A percentile compares a stretch with the other conserved stretches of the same genome.
phyloP scores from a whole-genome alignment of 2,329 filamentous ascomycete genomes.

The Colletotrichum sp. region DNA sequence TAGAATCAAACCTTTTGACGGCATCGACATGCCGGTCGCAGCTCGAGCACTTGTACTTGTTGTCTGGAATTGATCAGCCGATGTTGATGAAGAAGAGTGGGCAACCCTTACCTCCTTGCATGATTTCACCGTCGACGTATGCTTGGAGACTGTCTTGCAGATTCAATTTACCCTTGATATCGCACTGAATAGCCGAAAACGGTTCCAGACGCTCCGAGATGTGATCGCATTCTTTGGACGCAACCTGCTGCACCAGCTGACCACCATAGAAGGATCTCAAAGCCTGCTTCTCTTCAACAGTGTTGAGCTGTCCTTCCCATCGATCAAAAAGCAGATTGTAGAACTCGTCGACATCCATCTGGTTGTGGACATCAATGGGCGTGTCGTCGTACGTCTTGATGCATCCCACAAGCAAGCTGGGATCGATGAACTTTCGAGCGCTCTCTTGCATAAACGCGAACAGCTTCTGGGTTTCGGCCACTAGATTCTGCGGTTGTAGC shows the following conservation, averaged over 20 bases:
- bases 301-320: conserved; percentile 81
- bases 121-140: conserved; percentile 95
- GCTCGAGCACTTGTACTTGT: conserved; percentile 96
- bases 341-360: conserved; percentile 99
- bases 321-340: conserved; percentile 93
- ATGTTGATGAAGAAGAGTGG: not conserved
- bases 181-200: conserved; percentile 94
- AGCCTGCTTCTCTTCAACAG: conserved; percentile 68
- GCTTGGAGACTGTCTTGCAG: conserved; percentile 88
- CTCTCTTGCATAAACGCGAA: conserved; percentile 89
- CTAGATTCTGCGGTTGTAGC: conserved; percentile 66
- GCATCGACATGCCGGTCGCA: conserved; percentile 91
- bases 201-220: conserved; percentile 90
- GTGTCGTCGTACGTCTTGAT: conserved; percentile 85
- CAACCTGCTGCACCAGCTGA: conserved; percentile 91
- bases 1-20: conserved; percentile 73
- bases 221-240: conserved; percentile 92
- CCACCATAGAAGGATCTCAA: conserved; percentile 91
- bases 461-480: conserved; percentile 78
- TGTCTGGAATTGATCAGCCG: conserved; percentile 59
- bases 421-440: conserved; percentile 75
- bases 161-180: conserved; percentile 88
- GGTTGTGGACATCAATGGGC: conserved; percentile 82
- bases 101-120: conserved; percentile 76
- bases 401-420: conserved; percentile 72